Evolutionary conservation across 139 green algal species (phyloP), one percentile per base, ranked within the genome.

Genomic region (Spirogloea muscicola): DNA sequence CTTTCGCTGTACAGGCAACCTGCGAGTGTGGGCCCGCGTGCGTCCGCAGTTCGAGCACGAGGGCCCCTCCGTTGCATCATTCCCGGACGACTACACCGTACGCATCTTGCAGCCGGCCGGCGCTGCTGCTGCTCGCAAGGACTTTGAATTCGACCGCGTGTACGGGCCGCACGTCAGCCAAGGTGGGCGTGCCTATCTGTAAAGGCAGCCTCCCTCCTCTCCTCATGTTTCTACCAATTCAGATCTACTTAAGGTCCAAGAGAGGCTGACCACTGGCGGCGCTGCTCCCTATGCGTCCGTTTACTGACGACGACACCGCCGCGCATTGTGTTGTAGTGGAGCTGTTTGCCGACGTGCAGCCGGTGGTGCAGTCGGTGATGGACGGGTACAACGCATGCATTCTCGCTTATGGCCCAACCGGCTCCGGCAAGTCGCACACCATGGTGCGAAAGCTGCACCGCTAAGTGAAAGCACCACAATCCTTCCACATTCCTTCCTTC

Each of bases 351-450:
- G 62, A 77, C 25, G 65, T 77, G 3, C 75, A 82, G 75, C 67
- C 66, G 13, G n/a, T 82, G 39, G 59, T 80, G 66, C 67, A 76
- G 34, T 25, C 68, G 31, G 76, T 74, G 40, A 34, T 85, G 38
- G 80, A 85, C 61, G 80, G 80, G 0, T 85, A 77, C 64, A 85
- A 81, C 62, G 49, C 73, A 29, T 86, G 79, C 77, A 58, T 85
- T 27, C 58, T 85, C 18, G 80, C 80, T 0, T 86, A 85, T 34
- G 80, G 80, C 2, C 78, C 82, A 46, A 85, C 79, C 9, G 66
- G 67, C 0, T 51, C 58, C 3, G 80, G 80, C 9, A 85, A 85
- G 58, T 74, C 75, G 9, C 36, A 80, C 44, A 82, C 75, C 1
- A 82, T 82, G 76, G 76, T 80, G 38, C 0, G 71, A 1, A 25